Evolutionary conservation across 2,329 filamentous ascomycete genomes (phyloP), one percentile per base, ranked within the genome.

Genomic region (Fusarium kyushuense): DNA sequence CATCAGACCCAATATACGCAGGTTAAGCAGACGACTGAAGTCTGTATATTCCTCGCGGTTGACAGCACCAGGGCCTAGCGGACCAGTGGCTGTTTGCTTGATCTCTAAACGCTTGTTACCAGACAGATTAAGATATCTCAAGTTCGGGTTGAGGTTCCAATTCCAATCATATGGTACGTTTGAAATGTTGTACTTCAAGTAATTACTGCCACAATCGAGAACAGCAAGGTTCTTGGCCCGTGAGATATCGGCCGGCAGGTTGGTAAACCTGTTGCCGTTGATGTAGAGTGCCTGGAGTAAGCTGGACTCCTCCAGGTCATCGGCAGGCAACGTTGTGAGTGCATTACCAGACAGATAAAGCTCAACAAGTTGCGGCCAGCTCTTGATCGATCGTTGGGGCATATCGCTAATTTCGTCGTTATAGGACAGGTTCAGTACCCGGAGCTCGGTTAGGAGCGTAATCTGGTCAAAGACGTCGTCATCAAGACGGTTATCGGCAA

Each of bases 141-240:
- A 82, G 73, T 97, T 96, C 48, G 92, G 93, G 75, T 99, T 99
- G 85, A 96, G 92, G 76, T 98, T 98, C 96, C 96, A 99, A 75
- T 99, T 99, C 96, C 96, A 99, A 77, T 99, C 96, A 76, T 99
- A 99, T 0, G 95, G 96, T 85, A 97, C 97, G 75, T 99, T 99
- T 30, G 94, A 96, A 47, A 99, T 96, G 77, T 99, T 99, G 86
- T 99, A 99, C 79, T 98, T 99, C 58, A 99, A 84, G 23, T 88
- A 90, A 76, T 99, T 99, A 84, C 92, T 97, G 63, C 94, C 95
- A 66, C 96, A 96, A 79, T 99, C 96, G 51, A 99, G 84, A 49
- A 97, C 91, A 7, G 94, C 90, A 27, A 99, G 86, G 78, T 96
- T 96, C 80, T 94, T 92, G 43, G 97, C 93, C 78, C 97, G 93